phyloP scores from a whole-genome alignment of 352 stramenopile species.

The Bremia lactucae region DNA sequence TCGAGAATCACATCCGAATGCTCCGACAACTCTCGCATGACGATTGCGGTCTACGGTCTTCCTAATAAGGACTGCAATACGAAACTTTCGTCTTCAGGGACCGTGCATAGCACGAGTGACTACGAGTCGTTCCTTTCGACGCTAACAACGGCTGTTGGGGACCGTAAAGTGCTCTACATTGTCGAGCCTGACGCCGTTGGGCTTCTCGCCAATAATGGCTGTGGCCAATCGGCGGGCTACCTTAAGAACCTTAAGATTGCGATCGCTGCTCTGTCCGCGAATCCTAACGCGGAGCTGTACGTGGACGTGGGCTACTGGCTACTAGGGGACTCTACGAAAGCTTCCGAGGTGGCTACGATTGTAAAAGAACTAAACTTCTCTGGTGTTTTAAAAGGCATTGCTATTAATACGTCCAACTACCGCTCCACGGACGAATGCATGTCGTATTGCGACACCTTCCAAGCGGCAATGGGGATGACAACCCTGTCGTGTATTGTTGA shows the following conservation, averaged over 20 bases:
- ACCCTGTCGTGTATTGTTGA: slow-evolving; percentile 44
- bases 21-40: slow-evolving; percentile 27
- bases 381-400: slow-evolving; percentile 45
- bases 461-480: slow-evolving; percentile 27
- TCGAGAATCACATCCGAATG: slow-evolving; percentile 27
- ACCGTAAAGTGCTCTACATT: slow-evolving; percentile 52
- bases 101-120: slow-evolving; percentile 24
- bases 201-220: slow-evolving; percentile 22
- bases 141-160: slow-evolving; percentile 29
- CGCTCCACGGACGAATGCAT: slow-evolving; percentile 37
- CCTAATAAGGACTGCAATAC: slow-evolving; percentile 64
- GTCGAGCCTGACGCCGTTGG: slow-evolving; percentile 56
- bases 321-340: slow-evolving; percentile 14
- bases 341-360: slow-evolving; percentile 16
- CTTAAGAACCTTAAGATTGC: slow-evolving; percentile 38
- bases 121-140: slow-evolving; percentile 38
- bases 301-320: slow-evolving; percentile 60
- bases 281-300: slow-evolving; percentile 61
- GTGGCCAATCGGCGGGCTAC: slow-evolving; percentile 36
- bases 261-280: slow-evolving; percentile 31
- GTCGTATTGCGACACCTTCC: slow-evolving; percentile 42
- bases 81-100: slow-evolving; percentile 27
- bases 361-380: slow-evolving; percentile 27
- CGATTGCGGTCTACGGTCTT: slow-evolving; percentile 56
- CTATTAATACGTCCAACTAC: slow-evolving; percentile 74